Evolutionary conservation across 2,329 filamentous ascomycete genomes (phyloP), one percentile per base, ranked within the genome.

Genomic region (Cladosporium austrohemisphaericum): DNA sequence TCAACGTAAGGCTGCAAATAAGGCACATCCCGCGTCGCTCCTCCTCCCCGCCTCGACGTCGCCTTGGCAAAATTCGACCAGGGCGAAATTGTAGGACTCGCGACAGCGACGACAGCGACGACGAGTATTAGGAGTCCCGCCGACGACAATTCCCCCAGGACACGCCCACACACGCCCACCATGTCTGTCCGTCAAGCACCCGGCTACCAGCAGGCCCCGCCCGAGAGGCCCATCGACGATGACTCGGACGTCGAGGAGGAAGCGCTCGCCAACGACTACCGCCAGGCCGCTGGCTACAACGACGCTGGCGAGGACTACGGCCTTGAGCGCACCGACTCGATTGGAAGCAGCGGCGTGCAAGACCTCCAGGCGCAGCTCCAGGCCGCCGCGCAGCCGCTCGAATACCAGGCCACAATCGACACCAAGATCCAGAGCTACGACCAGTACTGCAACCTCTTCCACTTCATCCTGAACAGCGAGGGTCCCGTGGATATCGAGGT

Each of bases 361-460:
- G 93, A 97, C 68, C 88, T 98, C 64, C 91, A 97, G 75, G 86
- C 88, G 56, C 87, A 93, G 69, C 80, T 98, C 56, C 85, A 85
- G 57, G 89, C 91, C 58, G 93, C 93, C 52, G 93, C 93, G 57
- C 92, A 93, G 65, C 93, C 93, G 44, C 79, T 98, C 59, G 93
- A 98, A 69, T 97, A 95, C 72, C 90, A 93, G 66, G 93, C 93
- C 40, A 88, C 91, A 26, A 80, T 98, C 50, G 93, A 97, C 73
- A 88, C 88, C 71, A 97, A 97, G 76, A 96, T 97, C 76, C 85
- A 89, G 71, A 96, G 91, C 76, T 98, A 98, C 79, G 93, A 98
- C 76, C 88, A 89, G 70, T 98, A 98, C 81, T 98, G 93, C 84
- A 95, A 88, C 73, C 78, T 98, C 63, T 98, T 98, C 78, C 93